Conservation (phyloP, 306 rosid genomes). For the Cucurbita ficifolia region DNA sequence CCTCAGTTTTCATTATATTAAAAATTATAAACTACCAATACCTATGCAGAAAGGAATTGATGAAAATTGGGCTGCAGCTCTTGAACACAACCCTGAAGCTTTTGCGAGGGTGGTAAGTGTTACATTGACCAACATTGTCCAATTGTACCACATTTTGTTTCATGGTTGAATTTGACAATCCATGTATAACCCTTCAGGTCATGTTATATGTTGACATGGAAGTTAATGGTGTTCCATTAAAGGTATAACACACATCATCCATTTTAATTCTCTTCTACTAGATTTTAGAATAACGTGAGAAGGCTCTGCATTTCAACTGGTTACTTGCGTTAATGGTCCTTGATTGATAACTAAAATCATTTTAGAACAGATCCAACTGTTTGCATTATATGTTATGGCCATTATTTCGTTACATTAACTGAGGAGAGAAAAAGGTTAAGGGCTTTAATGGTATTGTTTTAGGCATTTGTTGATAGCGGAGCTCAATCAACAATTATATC, state of each 20-base stretch:
- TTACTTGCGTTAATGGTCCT: not conserved
- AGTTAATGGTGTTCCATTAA: constrained; percentile 85
- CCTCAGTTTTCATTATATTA: not conserved
- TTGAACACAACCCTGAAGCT: constrained; percentile 91
- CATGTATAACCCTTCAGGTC: constrained; percentile 26
- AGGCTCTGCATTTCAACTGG: not conserved
- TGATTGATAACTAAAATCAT: not conserved
- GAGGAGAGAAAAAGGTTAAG: not conserved
- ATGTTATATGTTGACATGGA: constrained; percentile 99
- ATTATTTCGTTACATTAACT: not conserved
- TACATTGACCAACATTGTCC: not conserved
- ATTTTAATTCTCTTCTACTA: not conserved
- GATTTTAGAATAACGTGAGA: constrained; percentile 2
- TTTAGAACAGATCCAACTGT: not conserved
- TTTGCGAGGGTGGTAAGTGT: constrained; percentile 92
- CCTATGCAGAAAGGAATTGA: constrained; percentile 82
- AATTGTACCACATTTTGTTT: not conserved
- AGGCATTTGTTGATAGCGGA: constrained; percentile 99
- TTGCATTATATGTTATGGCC: not conserved
- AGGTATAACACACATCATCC: constrained; percentile 28
- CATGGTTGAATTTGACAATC: not conserved
- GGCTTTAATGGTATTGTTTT: constrained; percentile 9
- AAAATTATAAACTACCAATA: not conserved
- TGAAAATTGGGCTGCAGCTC: constrained; percentile 98
- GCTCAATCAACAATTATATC: constrained; percentile 98